Percentiles rank a stretch among this genome's conserved stretches.
These are phyloP conservation scores for Theobroma cacao DNA, from an alignment of 345 rosid species.

Conservation along the genomic window DNA sequence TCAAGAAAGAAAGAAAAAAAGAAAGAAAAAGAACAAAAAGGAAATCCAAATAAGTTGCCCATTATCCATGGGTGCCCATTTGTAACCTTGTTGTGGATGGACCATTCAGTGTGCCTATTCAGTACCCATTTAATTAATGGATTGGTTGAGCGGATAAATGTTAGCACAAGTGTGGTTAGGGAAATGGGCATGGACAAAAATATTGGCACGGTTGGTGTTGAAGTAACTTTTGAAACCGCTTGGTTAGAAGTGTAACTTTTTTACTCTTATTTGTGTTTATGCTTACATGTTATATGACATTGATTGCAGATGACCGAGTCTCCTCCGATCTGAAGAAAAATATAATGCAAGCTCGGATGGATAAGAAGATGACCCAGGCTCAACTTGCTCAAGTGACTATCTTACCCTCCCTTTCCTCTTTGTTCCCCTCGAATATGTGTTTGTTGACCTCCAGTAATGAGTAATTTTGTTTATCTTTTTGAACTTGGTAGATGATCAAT, in stretches of 20 bases:
- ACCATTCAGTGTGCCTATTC: background rate
- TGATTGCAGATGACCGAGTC: background rate
- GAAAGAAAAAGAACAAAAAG: too few species aligned
- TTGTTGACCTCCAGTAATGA: background rate
- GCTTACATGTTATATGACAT: background rate
- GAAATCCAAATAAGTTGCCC: too few species aligned
- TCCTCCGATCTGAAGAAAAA: background rate
- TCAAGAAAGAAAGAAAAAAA: too few species aligned
- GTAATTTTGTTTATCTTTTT: too few species aligned
- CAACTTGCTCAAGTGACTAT: constrained; percentile 4
- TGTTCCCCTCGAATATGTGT: background rate
- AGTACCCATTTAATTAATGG: background rate
- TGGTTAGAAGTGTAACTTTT: background rate
- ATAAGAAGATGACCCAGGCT: background rate
- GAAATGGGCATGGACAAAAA: background rate
- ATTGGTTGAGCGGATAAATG: background rate
- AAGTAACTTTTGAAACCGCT: background rate
- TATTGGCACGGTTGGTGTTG: background rate
- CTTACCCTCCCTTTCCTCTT: background rate
- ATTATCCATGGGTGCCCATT: background rate
- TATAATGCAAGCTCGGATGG: background rate
- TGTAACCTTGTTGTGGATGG: background rate
- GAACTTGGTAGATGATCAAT: constrained; percentile 58
- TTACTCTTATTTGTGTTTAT: background rate
- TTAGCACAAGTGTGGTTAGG: background rate